phyloP scores from a whole-genome alignment of 352 stramenopile genomes.

The Phytophthora ramorum region DNA sequence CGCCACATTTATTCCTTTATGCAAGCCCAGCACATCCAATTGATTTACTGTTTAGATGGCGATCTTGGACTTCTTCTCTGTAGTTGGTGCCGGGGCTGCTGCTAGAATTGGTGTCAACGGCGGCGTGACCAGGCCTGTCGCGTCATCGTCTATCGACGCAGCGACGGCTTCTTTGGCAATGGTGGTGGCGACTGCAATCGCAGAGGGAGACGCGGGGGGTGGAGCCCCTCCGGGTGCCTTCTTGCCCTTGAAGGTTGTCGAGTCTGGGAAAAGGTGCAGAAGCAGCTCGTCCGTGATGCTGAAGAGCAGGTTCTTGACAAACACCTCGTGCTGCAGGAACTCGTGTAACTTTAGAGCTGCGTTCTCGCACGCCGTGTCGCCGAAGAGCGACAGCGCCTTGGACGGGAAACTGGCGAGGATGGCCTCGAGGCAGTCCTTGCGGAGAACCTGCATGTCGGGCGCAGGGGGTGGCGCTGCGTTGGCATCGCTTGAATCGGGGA shows the following conservation, averaged over 20 bases:
- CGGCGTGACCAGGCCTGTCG: constrained; percentile 7
- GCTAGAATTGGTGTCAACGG: constrained; percentile 18
- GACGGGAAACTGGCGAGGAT: constrained; percentile 78
- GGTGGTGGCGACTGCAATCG: constrained; percentile 30
- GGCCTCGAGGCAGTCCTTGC: constrained; percentile 71
- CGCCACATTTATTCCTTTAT: constrained; percentile 21
- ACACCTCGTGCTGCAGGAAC: constrained; percentile 89
- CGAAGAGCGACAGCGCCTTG: constrained; percentile 78
- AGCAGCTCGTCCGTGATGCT: constrained; percentile 81
- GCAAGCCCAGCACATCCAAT: neutral
- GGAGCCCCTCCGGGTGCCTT: constrained; percentile 12
- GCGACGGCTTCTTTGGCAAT: constrained; percentile 20
- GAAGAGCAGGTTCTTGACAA: constrained; percentile 88
- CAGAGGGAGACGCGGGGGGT: constrained; percentile 16
- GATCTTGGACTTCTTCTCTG: constrained; percentile 27
- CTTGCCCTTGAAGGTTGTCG: constrained; percentile 56
- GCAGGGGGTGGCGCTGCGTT: constrained; percentile 21
- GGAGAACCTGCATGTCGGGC: constrained; percentile 58
- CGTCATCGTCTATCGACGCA: constrained; percentile 35
- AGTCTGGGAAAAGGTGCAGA: constrained; percentile 79
- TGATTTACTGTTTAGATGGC: constrained; percentile 28
- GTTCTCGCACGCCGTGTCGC: constrained; percentile 76
- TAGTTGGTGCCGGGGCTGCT: neutral
- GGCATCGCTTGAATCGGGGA: constrained; percentile 41
- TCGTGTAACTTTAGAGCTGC: constrained; percentile 86